A percentile compares a stretch with the other conserved stretches of the same genome.
phyloP scores from a whole-genome alignment of 208 protist species.

The Leishmania braziliensis region DNA sequence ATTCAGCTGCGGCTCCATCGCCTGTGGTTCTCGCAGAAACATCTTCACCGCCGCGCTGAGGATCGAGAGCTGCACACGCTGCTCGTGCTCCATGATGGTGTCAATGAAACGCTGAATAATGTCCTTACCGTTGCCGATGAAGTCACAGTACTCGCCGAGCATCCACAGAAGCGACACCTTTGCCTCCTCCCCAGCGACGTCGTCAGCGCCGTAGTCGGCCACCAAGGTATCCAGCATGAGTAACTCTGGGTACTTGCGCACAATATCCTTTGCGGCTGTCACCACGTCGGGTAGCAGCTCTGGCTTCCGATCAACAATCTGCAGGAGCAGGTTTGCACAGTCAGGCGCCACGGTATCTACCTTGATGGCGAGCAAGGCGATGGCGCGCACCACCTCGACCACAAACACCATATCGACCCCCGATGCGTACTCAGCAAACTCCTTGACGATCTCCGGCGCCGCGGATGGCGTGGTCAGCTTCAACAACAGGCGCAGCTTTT shows the following conservation, averaged over 20 bases:
- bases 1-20: slow-evolving; percentile 77
- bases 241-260: slow-evolving; percentile 81
- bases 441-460: slow-evolving; percentile 93
- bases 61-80: slow-evolving; percentile 86
- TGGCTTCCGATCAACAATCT: slow-evolving; percentile 51
- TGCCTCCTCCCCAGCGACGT: slow-evolving; percentile 97
- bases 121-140: slow-evolving; percentile 95
- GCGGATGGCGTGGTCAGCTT: slow-evolving; percentile 95
- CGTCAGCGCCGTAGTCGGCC: slow-evolving; percentile 67
- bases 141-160: slow-evolving; percentile 98
- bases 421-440: slow-evolving; percentile 98
- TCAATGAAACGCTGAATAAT: slow-evolving; percentile 97
- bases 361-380: slow-evolving; percentile 98
- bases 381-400: slow-evolving; percentile 95
- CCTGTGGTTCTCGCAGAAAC: slow-evolving; percentile 94
- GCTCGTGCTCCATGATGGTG: slow-evolving; percentile 89
- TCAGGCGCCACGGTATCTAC: slow-evolving; percentile 94
- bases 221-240: slow-evolving; percentile 76
- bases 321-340: slow-evolving; percentile 91
- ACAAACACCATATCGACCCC: slow-evolving; percentile 99
- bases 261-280: slow-evolving; percentile 86
- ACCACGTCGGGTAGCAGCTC: slow-evolving; percentile 76
- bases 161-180: slow-evolving; percentile 99
- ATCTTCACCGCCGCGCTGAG: slow-evolving; percentile 98
- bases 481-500: slow-evolving; percentile 99